Base-by-base conservation (phyloP, 2,329 filamentous ascomycete species). In the Nothopassalora personata region DNA sequence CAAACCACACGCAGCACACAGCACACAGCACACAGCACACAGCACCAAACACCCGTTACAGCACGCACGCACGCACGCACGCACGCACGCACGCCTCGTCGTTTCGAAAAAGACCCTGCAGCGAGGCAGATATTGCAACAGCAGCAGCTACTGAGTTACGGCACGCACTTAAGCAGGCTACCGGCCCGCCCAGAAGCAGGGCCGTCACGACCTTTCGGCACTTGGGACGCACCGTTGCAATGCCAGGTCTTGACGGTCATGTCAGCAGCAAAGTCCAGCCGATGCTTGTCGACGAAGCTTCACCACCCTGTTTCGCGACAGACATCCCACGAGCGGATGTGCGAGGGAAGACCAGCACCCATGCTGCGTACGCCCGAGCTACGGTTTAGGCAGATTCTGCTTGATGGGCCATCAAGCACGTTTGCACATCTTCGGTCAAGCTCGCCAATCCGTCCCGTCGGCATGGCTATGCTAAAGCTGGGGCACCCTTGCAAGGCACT, bases 221-320 rank as follows among this genome's bases (percentile, higher is more conserved):
- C 63, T 65, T 62, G 58, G 46, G 53, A 60, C 39, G 54, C 31
- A 57, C 59, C 56, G 58, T 61, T 60, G 60, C 50, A 23, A 60
- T 54, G 61, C 62, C 61, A 64, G 59, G 60, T 65, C 57, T 61
- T 65, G 60, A 60, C 63, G 59, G 60, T 65, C 57, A 63, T 65
- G 60, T 61, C 63, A 60, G 61, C 55, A 54, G 23, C 55, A 54
- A 31, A 54, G 56, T 47, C 51, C 56, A 51, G 60, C 49, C 43
- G 54, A 58, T 58, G 63, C 63, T 57, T 53, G 63, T 57, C 63
- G 34, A 61, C 54, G 53, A 52, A 62, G 60, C 46, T 62, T 60
- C 36, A 53, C 47, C 59, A 57, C 56, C 61, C 59, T 50, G 54
- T 59, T 58, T 54, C 48, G 56, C 55, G 58, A 48, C 51, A 53